Base-by-base conservation (phyloP, 2,329 filamentous ascomycete species). In the Colletotrichum neosansevieriae region DNA sequence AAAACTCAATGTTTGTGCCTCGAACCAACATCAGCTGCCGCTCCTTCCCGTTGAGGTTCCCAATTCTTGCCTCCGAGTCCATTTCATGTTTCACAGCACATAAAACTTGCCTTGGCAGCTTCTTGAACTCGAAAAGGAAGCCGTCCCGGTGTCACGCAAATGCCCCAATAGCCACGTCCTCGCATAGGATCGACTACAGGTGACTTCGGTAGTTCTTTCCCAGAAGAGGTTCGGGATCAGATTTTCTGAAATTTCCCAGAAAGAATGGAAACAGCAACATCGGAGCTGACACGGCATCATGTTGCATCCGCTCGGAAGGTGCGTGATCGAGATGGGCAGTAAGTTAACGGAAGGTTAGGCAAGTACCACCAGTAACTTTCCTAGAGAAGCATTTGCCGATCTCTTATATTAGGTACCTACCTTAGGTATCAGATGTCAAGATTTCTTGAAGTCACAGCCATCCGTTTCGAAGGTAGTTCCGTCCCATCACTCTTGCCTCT, bases 261-360 rank as follows among this genome's bases (percentile, higher is more conserved):
- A 50, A 19, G 13, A n/a, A n/a, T n/a, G n/a, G n/a, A n/a, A 50
- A 50, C 47, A n/a, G 47, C 24, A 17, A 29, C 15, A 6, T 50
- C 29, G 2, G 29, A 29, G 6, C 9, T 7, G 29, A 29, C 29
- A 3, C 38, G 17, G 17, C n/a, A 24, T 29, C 38, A 24, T 11
- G 40, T 56, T 19, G 34, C 61, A 64, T 36, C 21, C 24, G 21
- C 50, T 15, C 24, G 50, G 42, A 54, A 44, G 58, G 58, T 42
- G 50, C 24, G 32, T 21, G 29, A 34, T 61, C 9, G 19, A 12
- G 42, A 49, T 10, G n/a, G n/a, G 12, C 17, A 24, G 36, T 12
- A 32, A n/a, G 2, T 1, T 3, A 7, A 29, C 3, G 6, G 6
- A 29, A 29, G 40, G 17, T 17, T 32, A 21, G 56, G 38, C 24